Conservation (phyloP, 2,329 filamentous ascomycete species). For the Nemania sp. region DNA sequence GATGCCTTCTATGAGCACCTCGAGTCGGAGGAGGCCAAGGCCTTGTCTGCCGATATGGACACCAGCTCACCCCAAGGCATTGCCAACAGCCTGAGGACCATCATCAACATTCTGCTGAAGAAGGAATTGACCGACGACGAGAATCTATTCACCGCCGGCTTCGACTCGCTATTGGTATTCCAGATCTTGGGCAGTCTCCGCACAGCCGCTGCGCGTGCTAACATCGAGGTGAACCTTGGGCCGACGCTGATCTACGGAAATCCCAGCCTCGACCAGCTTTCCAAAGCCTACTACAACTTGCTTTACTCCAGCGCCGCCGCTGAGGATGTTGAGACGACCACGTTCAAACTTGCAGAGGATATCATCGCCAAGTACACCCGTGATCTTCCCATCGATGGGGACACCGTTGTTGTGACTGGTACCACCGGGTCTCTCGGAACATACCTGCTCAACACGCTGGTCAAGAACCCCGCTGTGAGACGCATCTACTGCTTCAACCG, state of each 20-base stretch:
- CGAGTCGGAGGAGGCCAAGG: constrained; percentile 30
- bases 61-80: constrained; percentile 23
- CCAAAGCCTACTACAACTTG: constrained; percentile 37
- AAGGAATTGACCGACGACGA: constrained; percentile 29
- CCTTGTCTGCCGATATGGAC: constrained; percentile 27
- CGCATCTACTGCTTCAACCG: constrained; percentile 55
- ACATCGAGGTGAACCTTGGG: constrained; percentile 35
- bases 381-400: constrained; percentile 34
- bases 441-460: constrained; percentile 47
- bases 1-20: constrained; percentile 32
- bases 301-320: constrained; percentile 26
- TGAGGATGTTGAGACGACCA: constrained; percentile 19
- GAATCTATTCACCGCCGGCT: constrained; percentile 36
- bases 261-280: constrained; percentile 40
- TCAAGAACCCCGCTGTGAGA: constrained; percentile 38
- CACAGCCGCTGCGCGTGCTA: constrained; percentile 38
- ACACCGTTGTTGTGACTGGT: constrained; percentile 49
- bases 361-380: constrained; percentile 33
- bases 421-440: constrained; percentile 52
- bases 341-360: constrained; percentile 30
- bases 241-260: constrained; percentile 45
- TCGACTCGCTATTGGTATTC: constrained; percentile 43
- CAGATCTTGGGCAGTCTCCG: constrained; percentile 42
- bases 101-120: constrained; percentile 26
- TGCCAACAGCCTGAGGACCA: constrained; percentile 24